Evolutionary conservation across 768 basidiomycete species (phyloP), one percentile per base, ranked within the genome.

Genomic region (Goffeauzyma gilvescens): DNA sequence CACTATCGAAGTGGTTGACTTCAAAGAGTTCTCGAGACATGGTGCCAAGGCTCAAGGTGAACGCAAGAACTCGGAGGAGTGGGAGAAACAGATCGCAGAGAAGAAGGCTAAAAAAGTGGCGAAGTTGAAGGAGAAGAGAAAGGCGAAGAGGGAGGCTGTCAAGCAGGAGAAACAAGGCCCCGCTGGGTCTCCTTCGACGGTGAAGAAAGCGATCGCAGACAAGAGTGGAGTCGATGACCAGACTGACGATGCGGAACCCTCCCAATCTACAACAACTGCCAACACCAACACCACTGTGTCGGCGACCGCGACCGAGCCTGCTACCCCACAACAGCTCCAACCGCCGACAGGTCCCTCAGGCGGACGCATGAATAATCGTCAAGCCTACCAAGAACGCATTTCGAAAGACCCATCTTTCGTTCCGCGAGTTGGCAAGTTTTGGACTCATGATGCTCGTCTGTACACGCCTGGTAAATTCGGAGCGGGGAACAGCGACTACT

Each of bases 401-500:
- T 78, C 83, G 44, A 68, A 65, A 9, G 87, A 93, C 59, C 86
- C 87, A 2, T 81, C 83, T 2, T 86, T 78, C 59, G 80, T 84
- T 22, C 87, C 87, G 18, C 79, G 76, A 20, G 80, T 89, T 18
- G 87, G 87, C 42, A 79, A 78, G 49, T 93, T 93, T 58, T 93
- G 84, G 85, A 78, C 81, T 4, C 87, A 93, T 58, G 87, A 93
- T 61, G 86, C 90, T 60, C 77, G 87, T 35, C 66, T 86, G 42
- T 67, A 48, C 46, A 50, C 45, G 12, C 42, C 42, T 17, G 62
- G 57, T 4, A 27, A 38, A n/a, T 47, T 54, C 5, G 54, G 58
- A 5, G 44, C 53, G 21, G 57, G 51, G 5, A 44, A 41, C 0
- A 41, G 40, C 12, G 49, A 38, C 14, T 55, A 53, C 37, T 40